Base-by-base conservation (phyloP, 202 grass and related monocot species). In the Digitaria exilis region DNA sequence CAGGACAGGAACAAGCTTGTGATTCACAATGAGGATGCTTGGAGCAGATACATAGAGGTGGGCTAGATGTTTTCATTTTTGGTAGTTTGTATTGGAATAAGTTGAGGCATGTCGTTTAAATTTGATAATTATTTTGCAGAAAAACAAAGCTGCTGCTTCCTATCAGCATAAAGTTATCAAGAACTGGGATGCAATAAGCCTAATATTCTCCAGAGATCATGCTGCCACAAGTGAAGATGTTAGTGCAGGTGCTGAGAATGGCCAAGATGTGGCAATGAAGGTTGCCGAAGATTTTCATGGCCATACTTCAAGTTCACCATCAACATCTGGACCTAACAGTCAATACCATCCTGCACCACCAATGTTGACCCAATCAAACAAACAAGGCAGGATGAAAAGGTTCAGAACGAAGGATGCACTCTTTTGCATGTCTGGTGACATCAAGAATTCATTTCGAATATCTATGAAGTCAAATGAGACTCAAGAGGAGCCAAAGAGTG, bases 371-470 rank as follows among this genome's bases (percentile, higher is more conserved):
- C 51, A 68, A 69, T 44, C 17, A 66, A 81, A 17, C 32, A 42
- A 81, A 76, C 51, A 51, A n/a, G 7, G 29, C 17, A 59, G 77
- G 39, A 60, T 22, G 22, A 87, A 81, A 62, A 76, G 62, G 17
- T 31, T 81, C 17, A 67, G 42, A 76, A 81, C 78, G 61, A 67
- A 75, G 8, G 70, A 69, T 69, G 71, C 78, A 51, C 51, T 87
- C 62, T 75, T 87, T 81, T 81, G 22, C 62, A 87, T 76, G 78
- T 81, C 51, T 18, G 51, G 71, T 56, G 44, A 50, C 43, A 82
- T 82, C 10, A 82, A 76, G 18, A 76, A 81, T 69, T 81, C 78
- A n/a, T 87, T 87, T 22, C 56, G 73, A 18, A 81, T 86, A 86
- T 76, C 77, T 34, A 29, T 49, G 39, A 60, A 69, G 4, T 74